A percentile compares a stretch with the other conserved stretches of the same genome.
These are phyloP conservation scores for Paramecium octaurelia DNA, from an alignment of 73 alveolate genomes.

Conservation along the genomic window DNA sequence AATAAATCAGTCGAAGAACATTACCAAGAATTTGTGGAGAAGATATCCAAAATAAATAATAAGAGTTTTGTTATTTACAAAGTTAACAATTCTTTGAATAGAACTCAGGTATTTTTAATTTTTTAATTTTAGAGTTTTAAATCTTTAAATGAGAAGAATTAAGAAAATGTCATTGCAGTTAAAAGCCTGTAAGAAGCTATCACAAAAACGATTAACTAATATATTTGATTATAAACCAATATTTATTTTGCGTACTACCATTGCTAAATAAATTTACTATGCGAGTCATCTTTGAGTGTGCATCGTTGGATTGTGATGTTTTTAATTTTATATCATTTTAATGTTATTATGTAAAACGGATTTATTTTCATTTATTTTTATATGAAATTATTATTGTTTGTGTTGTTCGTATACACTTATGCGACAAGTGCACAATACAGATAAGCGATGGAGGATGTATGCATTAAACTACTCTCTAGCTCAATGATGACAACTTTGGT, in stretches of 20 bases:
- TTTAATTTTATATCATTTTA: not conserved
- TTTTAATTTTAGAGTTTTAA: not conserved
- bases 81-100: not conserved
- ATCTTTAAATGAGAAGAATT: not conserved
- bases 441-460: slow-evolving; percentile 30
- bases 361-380: not conserved
- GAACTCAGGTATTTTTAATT: not conserved
- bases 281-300: not conserved
- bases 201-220: not conserved
- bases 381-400: slow-evolving; percentile 31
- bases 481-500: not conserved
- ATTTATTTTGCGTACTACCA: not conserved
- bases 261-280: not conserved
- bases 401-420: not conserved
- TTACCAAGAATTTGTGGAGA: not conserved
- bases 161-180: not conserved
- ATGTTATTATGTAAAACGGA: not conserved
- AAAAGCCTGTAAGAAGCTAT: slow-evolving; percentile 18
- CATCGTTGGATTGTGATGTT: not conserved
- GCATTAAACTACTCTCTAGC: not conserved
- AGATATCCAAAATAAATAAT: not conserved
- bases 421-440: not conserved
- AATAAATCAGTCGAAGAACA: not conserved
- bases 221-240: slow-evolving; percentile 19
- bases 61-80: not conserved